Evolutionary conservation across 2,329 filamentous ascomycete species (phyloP), one percentile per base, ranked within the genome.

Genomic region (Colletotrichum sp.): DNA sequence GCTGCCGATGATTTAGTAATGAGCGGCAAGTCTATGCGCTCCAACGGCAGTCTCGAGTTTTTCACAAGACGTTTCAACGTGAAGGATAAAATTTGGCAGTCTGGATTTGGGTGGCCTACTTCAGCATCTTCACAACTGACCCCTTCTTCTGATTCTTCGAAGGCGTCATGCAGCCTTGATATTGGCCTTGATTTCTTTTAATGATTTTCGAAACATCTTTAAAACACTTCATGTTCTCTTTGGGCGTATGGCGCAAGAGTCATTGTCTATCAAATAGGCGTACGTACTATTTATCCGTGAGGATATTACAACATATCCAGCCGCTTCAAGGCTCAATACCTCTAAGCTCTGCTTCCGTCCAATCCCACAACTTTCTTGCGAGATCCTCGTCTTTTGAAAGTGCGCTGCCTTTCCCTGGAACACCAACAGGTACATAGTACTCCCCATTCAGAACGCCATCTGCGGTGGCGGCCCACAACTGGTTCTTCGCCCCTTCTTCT

Each of bases 391-490:
- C 77, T 39, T 76, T 80, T 1, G 79, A 78, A 8, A 72, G 72
- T 39, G 65, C 75, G 30, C 69, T 78, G 26, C 78, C 78, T n/a
- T 68, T 78, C 5, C 76, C 80, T 9, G 64, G 63, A 6, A 82
- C 72, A 3, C 83, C 83, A 7, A 85, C 78, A 0, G 83, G 83
- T 71, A 81, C 81, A 62, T 85, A 83, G 71, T 83, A 83, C 78
- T 81, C 82, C 8, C 81, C 83, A 34, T 78, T 82, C 71, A 79
- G 79, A 24, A 66, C 57, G 6, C 77, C 78, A 32, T 75, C 52
- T 1, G 71, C 78, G 6, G 80, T 81, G 6, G 83, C 80, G 12
- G 82, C 83, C 83, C 83, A 85, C 1, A 82, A 70, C 30, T 80
- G 80, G 26, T 81, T 83, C 28, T 78, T 78, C 3, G 80, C 81